Percentiles rank a stretch among this genome's conserved stretches.
Evolutionary conservation across 352 stramenopile species (phyloP).

Genomic region (Pythium pyrilobum): DNA sequence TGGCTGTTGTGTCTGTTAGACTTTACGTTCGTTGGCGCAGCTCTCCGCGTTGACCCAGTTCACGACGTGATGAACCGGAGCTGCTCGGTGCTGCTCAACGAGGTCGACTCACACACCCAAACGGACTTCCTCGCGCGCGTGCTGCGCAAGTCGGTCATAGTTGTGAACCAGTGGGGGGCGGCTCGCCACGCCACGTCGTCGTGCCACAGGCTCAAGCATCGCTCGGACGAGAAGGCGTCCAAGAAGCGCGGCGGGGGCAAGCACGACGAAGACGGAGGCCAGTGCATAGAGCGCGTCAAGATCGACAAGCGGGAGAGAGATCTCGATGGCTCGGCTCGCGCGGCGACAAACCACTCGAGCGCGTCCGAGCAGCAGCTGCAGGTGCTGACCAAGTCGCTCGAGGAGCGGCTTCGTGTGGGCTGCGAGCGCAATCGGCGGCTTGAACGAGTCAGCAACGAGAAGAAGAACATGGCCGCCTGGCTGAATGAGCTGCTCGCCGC

Average conservation of each 20-base stretch:
- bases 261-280: slow-evolving; percentile 9
- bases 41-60: background rate
- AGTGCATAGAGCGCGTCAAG: slow-evolving; percentile 62
- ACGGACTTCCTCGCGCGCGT: background rate
- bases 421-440: slow-evolving; percentile 33
- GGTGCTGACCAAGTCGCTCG: slow-evolving; percentile 37
- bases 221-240: slow-evolving; percentile 13
- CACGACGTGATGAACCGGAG: too few species aligned
- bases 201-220: slow-evolving; percentile 19
- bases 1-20: slow-evolving; percentile 8
- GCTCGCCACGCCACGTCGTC: background rate
- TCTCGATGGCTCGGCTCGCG: background rate
- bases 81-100: slow-evolving; percentile 3
- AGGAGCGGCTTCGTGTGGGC: slow-evolving; percentile 32
- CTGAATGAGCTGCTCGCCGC: slow-evolving; percentile 31
- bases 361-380: slow-evolving; percentile 35
- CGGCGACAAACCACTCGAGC: background rate
- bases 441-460: slow-evolving; percentile 33
- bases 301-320: slow-evolving; percentile 11
- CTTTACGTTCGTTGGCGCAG: slow-evolving; percentile 8
- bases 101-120: background rate
- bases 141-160: slow-evolving; percentile 12
- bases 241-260: slow-evolving; percentile 19
- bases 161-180: background rate
- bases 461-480: slow-evolving; percentile 21